Evolutionary conservation across 1,284 basidiomycete species (phyloP), one percentile per base, ranked within the genome.

Genomic region (Cerrena zonata): DNA sequence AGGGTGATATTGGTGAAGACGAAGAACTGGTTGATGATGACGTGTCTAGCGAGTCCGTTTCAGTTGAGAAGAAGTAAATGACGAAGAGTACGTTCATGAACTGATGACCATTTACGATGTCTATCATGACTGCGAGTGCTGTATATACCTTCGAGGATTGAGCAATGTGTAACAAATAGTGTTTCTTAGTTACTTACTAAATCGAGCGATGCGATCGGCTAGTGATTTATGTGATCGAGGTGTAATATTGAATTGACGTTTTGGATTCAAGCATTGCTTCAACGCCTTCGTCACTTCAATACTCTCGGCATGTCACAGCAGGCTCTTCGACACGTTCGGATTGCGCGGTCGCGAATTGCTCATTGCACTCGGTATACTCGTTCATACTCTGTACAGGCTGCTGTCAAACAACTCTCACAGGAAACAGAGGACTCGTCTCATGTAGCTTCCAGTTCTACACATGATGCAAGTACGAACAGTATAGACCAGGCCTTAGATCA

Each of bases 1-100:
- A 77, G 52, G 84, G 84, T 19, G 68, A 75, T 45, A 71, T 87
- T 18, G 84, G 85, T 15, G 82, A 84, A 52, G 72, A 72, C 42
- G 68, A 67, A 30, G 65, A 63, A 7, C 15, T 18, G 2, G 48
- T 49, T 24, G 48, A 43, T 10, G 39, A 40, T 40, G 39, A 42
- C 4, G 15, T 5, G 5, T 11, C 41, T 4, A 42, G 41, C 41
- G 41, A 42, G 4, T 10, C 41, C 21, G 39, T 22, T 18, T 40
- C 39, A 10, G 39, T 40, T 15, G 21, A 40, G 10, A 40, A 40
- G 21, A 22, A 22, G 13, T 40, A 22, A 19, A n/a, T 36, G 34
- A n/a, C n/a, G n/a, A n/a, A 40, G 39, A 15, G 18, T 15, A 22
- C 15, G 7, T 40, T 40, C 39, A 40, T 40, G 5, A 10, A 18